phyloP scores from a whole-genome alignment of 306 rosid genomes.

The Heteromeles arbutifolia region DNA sequence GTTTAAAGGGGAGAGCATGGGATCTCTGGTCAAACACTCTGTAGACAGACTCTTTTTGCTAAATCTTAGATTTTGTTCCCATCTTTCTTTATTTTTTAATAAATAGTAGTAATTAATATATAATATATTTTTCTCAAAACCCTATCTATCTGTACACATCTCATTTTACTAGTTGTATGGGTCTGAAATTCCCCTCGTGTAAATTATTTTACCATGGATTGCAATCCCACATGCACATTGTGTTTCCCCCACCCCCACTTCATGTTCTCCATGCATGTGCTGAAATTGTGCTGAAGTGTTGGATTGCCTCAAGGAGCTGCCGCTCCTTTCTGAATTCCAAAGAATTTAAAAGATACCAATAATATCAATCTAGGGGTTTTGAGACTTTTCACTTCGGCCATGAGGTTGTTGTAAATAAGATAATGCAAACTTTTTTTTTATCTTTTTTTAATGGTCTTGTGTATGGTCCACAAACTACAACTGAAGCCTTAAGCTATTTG shows the following conservation, averaged over 20 bases:
- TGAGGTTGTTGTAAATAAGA: not conserved
- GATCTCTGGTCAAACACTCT: constrained; percentile 40
- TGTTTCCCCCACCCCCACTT: constrained; percentile 33
- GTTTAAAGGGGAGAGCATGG: constrained; percentile 25
- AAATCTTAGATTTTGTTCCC: constrained; percentile 48
- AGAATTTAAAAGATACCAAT: not conserved
- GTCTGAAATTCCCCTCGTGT: not conserved
- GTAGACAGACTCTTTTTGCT: constrained; percentile 33
- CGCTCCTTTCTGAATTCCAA: constrained; percentile 24
- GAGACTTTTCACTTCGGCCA: not conserved
- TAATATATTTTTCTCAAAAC: not conserved
- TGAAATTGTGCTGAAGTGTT: constrained; percentile 35
- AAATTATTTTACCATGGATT: constrained; percentile 12
- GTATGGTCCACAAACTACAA: not conserved
- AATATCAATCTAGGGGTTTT: not conserved
- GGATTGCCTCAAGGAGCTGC: constrained; percentile 21
- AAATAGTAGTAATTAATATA: not conserved
- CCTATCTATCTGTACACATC: not conserved
- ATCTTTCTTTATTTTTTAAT: constrained; percentile 9
- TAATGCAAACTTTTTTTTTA: not conserved
- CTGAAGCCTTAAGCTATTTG: not conserved
- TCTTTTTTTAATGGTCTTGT: not conserved
- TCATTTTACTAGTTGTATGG: not conserved
- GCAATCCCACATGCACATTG: constrained; percentile 30
- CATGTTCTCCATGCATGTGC: constrained; percentile 32